Conservation (phyloP, 148 eudicot species). For the Gaultheria prostrata region DNA sequence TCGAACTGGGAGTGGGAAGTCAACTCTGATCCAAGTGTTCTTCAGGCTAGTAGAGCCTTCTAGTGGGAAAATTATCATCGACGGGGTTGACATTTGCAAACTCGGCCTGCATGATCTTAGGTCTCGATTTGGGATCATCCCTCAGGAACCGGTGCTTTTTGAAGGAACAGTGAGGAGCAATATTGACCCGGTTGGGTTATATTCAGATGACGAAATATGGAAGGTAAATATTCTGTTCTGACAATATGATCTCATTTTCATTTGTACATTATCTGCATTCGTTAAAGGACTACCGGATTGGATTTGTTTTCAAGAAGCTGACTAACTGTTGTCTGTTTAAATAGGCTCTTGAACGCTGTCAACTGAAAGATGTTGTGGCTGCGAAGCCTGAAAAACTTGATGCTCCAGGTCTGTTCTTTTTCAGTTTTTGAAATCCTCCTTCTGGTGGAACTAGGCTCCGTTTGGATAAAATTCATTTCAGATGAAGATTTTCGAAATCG, state of each 20-base stretch:
- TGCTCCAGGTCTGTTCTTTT: slow-evolving; percentile 24
- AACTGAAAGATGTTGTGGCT: slow-evolving; percentile 43
- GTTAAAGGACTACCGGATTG: background rate
- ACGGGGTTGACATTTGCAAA: slow-evolving; percentile 40
- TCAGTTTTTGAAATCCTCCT: background rate
- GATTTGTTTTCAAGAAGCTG: background rate
- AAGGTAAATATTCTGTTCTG: slow-evolving; percentile 24
- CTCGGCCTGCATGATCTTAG: slow-evolving; percentile 58
- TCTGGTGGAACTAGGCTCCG: background rate
- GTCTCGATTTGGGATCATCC: slow-evolving; percentile 51
- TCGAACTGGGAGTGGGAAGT: slow-evolving; percentile 59
- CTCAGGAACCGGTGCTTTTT: slow-evolving; percentile 55
- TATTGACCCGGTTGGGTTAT: slow-evolving; percentile 43
- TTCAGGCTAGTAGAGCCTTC: slow-evolving; percentile 50
- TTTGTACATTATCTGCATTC: background rate
- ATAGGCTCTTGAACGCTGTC: slow-evolving; percentile 47
- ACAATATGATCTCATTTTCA: background rate
- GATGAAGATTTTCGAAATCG: background rate
- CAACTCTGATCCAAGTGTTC: slow-evolving; percentile 47
- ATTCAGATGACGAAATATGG: slow-evolving; percentile 52
- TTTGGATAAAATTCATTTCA: background rate
- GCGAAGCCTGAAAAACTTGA: slow-evolving; percentile 44
- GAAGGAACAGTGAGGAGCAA: slow-evolving; percentile 56
- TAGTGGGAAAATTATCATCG: slow-evolving; percentile 37
- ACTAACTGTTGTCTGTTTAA: background rate